Conservation (phyloP, 2,329 filamentous ascomycete genomes). For the Beauveria pseudobassiana region DNA sequence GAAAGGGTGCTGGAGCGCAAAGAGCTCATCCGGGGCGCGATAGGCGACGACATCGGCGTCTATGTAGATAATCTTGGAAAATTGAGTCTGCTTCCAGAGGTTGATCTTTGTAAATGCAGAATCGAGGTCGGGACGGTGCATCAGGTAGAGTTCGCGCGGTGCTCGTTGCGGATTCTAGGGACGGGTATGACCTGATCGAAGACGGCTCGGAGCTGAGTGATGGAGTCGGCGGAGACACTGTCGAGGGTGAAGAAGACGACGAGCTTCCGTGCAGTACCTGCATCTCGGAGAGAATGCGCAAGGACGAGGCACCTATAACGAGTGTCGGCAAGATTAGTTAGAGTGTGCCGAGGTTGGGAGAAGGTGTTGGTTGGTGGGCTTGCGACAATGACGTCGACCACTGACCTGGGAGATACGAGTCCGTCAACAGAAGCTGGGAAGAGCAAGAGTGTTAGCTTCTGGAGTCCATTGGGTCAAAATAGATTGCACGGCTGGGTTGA, state of each 20-base stretch:
- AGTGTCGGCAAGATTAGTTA: conserved; percentile 11
- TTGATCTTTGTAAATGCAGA: conserved; percentile 96
- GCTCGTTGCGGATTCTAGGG: conserved; percentile 66
- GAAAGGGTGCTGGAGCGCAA: conserved; percentile 54
- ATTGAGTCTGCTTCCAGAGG: conserved; percentile 86
- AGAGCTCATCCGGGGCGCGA: conserved; percentile 86
- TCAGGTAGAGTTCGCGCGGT: conserved; percentile 78
- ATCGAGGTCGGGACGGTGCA: conserved; percentile 84
- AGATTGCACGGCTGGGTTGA: background rate
- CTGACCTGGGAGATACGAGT: conserved; percentile 85
- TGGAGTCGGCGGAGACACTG: conserved; percentile 64
- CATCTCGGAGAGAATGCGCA: conserved; percentile 89
- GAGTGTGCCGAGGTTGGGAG: conserved; percentile 15
- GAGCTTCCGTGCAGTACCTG: conserved; percentile 76
- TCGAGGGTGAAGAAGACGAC: conserved; percentile 79
- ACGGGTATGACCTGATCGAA: conserved; percentile 89
- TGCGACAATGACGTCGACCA: conserved; percentile 13
- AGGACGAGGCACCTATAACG: conserved; percentile 79
- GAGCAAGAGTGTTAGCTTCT: background rate
- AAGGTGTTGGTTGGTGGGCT: conserved; percentile 10
- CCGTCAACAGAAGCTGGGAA: conserved; percentile 77
- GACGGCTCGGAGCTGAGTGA: conserved; percentile 72
- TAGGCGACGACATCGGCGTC: conserved; percentile 92
- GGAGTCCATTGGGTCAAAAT: background rate
- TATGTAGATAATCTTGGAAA: conserved; percentile 86